Conservation (phyloP, 2,329 filamentous ascomycete genomes). For the Aspergillus pseudoglaucus region DNA sequence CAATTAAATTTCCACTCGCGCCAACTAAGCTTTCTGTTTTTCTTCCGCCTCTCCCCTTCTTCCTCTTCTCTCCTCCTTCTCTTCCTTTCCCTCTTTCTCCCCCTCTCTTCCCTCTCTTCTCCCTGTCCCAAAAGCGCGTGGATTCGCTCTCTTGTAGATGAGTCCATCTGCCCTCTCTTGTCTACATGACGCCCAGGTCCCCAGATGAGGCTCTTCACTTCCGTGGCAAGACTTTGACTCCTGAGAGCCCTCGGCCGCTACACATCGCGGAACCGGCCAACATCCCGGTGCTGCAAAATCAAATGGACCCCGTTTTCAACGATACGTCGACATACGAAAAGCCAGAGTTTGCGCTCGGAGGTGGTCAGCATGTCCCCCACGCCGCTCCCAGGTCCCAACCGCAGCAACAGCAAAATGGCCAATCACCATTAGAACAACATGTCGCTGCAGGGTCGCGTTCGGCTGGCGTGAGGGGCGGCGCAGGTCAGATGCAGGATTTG, state of each 20-base stretch:
- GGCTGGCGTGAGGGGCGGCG: conserved; percentile 5
- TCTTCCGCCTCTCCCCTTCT: not conserved
- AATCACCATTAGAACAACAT: not conserved
- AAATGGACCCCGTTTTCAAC: conserved; percentile 66
- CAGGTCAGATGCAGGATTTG: conserved; percentile 12
- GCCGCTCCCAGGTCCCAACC: not conserved
- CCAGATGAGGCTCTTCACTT: conserved; percentile 49
- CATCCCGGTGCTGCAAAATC: conserved; percentile 63
- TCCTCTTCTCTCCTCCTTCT: conserved; percentile 1
- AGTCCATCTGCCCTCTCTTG: conserved; percentile 30
- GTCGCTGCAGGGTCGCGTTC: not conserved
- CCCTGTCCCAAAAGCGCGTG: conserved; percentile 2
- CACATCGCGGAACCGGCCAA: conserved; percentile 62
- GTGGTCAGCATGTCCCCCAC: not conserved
- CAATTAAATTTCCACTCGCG: not conserved
- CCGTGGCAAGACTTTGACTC: conserved; percentile 59
- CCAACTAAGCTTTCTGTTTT: not conserved
- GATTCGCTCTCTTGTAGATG: conserved; percentile 30
- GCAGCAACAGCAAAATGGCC: not conserved
- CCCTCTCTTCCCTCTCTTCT: not conserved
- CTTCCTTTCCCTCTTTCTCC: conserved; percentile 1
- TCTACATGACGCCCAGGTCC: conserved; percentile 51
- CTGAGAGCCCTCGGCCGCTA: conserved; percentile 64
- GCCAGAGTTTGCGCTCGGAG: conserved; percentile 18
- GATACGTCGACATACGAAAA: conserved; percentile 56